Evolutionary conservation across 805 yeast species (phyloP).

Genomic region (Myxozyma lipomycoides): DNA sequence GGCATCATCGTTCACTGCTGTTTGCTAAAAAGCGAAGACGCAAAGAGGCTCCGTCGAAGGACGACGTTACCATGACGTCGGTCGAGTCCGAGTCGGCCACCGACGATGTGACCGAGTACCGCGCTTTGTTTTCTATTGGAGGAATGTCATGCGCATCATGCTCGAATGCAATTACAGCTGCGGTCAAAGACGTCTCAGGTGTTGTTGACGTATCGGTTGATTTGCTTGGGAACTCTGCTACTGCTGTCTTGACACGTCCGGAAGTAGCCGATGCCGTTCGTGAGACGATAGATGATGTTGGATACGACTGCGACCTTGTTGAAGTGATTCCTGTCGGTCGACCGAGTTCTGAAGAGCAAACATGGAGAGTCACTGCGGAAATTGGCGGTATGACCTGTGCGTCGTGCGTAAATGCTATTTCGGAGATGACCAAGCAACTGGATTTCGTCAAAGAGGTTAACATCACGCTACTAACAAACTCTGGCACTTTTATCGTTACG

Average conservation of each 20-base stretch:
- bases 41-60: neutral
- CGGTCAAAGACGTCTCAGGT: constrained; percentile 38
- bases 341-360: constrained; percentile 36
- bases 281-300: constrained; percentile 46
- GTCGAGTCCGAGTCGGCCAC: constrained; percentile 28
- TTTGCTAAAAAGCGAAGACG: constrained; percentile 2
- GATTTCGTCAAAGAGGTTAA: constrained; percentile 51
- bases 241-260: constrained; percentile 49
- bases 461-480: constrained; percentile 56
- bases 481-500: constrained; percentile 56
- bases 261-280: constrained; percentile 49
- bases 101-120: constrained; percentile 35
- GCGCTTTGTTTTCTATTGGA: constrained; percentile 54
- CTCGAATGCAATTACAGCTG: constrained; percentile 46
- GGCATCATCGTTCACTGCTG: neutral
- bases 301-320: constrained; percentile 49
- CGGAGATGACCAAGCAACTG: constrained; percentile 42
- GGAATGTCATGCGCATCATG: constrained; percentile 74
- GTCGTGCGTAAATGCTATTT: constrained; percentile 60
- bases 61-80: neutral
- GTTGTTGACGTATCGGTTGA: constrained; percentile 47
- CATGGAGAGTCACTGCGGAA: constrained; percentile 52
- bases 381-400: constrained; percentile 76
- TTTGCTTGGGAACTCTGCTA: constrained; percentile 50
- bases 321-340: constrained; percentile 59